Conservation (phyloP, 164 flowering plant species). For the Sextonia rubra region DNA sequence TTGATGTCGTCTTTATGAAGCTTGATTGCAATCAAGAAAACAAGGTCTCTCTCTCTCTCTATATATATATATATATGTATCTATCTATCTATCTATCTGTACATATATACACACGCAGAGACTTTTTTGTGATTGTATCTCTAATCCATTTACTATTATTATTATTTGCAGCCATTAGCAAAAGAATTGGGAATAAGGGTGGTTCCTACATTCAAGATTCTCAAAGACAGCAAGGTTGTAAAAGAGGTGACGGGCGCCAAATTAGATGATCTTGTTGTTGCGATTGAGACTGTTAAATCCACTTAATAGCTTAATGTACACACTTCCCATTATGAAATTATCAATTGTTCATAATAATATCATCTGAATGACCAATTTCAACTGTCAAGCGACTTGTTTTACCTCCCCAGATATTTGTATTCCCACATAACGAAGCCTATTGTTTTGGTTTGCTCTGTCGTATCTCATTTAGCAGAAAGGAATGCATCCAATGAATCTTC, state of each 20-base stretch:
- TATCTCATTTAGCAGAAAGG: background rate
- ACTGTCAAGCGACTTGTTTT: background rate
- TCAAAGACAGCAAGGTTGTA: slow-evolving; percentile 62
- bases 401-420: background rate
- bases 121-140: background rate
- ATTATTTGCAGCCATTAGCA: slow-evolving; percentile 65
- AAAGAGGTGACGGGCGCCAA: slow-evolving; percentile 94
- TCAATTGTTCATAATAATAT: background rate
- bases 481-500: background rate
- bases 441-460: background rate
- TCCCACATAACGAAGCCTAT: background rate
- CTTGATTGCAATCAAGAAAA: slow-evolving; percentile 92
- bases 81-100: no score
- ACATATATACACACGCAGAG: no score
- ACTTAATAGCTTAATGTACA: slow-evolving; percentile 24
- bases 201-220: slow-evolving; percentile 94
- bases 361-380: background rate
- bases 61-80: background rate
- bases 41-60: slow-evolving; percentile 42
- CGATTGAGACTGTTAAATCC: slow-evolving; percentile 62
- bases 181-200: slow-evolving; percentile 89
- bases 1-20: slow-evolving; percentile 80
- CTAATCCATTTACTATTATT: background rate
- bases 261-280: slow-evolving; percentile 57
- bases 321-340: background rate